Percentiles rank a stretch among this genome's conserved stretches.
Conservation (phyloP, 2,329 filamentous ascomycete genomes). For the Paraphoma chrysanthemicola region DNA sequence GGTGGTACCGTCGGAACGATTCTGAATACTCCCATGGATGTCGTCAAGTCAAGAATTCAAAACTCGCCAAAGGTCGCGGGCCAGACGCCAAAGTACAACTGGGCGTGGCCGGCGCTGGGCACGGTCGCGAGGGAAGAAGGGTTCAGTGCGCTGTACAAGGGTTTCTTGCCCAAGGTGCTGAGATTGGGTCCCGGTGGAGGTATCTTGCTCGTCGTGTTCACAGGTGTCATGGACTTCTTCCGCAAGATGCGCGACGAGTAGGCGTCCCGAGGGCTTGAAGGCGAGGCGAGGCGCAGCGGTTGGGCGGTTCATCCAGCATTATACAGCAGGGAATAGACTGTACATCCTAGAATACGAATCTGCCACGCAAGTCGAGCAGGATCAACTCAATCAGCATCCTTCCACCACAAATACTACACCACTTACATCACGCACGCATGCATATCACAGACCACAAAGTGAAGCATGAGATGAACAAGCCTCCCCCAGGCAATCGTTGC, state of each 20-base stretch:
- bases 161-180: constrained; percentile 94
- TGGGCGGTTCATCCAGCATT: not conserved
- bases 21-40: constrained; percentile 94
- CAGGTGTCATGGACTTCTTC: constrained; percentile 93
- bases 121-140: constrained; percentile 95
- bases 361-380: constrained; percentile 1
- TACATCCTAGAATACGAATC: constrained; percentile 1
- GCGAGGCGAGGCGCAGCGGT: not conserved
- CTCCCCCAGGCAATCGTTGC: constrained; percentile 9
- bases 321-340: constrained; percentile 7
- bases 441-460: not conserved
- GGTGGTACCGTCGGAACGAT: constrained; percentile 92
- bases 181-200: constrained; percentile 74
- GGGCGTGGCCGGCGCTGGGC: constrained; percentile 87
- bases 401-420: not conserved
- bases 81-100: constrained; percentile 92
- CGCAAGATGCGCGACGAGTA: constrained; percentile 65
- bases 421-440: no score
- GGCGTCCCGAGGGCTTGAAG: not conserved
- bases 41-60: constrained; percentile 98
- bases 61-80: constrained; percentile 88
- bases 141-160: constrained; percentile 92
- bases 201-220: constrained; percentile 84
- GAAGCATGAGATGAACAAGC: not conserved
- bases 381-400: not conserved